Evolutionary conservation across 2,329 filamentous ascomycete genomes (phyloP).

Genomic region (Alternaria gaisen): DNA sequence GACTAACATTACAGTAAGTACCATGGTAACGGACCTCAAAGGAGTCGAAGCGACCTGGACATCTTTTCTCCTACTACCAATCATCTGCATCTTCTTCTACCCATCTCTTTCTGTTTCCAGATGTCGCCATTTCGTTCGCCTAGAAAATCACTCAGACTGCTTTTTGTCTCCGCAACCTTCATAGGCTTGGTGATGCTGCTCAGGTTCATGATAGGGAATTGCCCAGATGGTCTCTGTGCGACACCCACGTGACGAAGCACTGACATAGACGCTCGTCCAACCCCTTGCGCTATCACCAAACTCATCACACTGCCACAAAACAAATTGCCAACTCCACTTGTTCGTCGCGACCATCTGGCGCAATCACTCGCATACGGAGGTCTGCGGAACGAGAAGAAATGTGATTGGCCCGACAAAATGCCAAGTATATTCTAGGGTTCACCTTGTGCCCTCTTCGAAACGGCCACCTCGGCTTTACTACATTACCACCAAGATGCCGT

Average conservation of each 20-base stretch:
- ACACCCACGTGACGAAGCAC: neutral
- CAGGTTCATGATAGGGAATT: neutral
- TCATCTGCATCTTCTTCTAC: neutral
- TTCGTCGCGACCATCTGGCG: neutral
- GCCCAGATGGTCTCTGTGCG: neutral
- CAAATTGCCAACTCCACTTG: constrained; percentile 1
- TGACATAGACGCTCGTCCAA: neutral
- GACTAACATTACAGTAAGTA: neutral
- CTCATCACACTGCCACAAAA: neutral
- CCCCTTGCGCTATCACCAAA: neutral
- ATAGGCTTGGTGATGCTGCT: neutral
- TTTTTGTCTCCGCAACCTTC: neutral
- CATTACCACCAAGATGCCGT: constrained; percentile 3
- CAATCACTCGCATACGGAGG: neutral
- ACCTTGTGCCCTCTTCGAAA: constrained; percentile 8
- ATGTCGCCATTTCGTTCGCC: neutral
- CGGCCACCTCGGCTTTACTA: constrained; percentile 10
- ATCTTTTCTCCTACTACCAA: neutral
- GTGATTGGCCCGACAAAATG: neutral
- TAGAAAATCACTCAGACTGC: neutral
- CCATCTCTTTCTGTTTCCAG: neutral
- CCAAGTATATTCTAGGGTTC: neutral
- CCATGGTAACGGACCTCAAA: neutral
- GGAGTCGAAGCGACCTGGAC: neutral
- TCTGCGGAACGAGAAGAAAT: neutral